Evolutionary conservation across 306 rosid species (phyloP).

Genomic region (Vicia sativa): DNA sequence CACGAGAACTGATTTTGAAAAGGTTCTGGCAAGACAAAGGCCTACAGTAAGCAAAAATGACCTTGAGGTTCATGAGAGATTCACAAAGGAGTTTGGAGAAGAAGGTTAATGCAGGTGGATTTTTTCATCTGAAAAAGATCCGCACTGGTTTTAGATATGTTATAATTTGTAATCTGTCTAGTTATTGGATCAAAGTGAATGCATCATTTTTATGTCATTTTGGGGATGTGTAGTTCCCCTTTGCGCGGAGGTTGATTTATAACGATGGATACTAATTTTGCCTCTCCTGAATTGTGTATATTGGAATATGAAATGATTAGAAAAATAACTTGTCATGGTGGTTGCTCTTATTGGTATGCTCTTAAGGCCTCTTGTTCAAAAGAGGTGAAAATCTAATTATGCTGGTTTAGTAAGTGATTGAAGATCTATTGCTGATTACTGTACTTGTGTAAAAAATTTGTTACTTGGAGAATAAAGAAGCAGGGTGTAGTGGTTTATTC

Average conservation of each 20-base stretch:
- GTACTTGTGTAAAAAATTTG: no score
- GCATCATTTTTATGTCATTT: conserved; percentile 41
- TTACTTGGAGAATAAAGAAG: no score
- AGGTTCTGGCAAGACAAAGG: conserved; percentile 93
- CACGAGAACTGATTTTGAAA: conserved; percentile 80
- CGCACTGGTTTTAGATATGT: conserved; percentile 38
- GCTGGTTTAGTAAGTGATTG: no score
- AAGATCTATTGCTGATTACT: no score
- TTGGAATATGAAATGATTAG: conserved; percentile 39
- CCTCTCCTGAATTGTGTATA: conserved; percentile 60
- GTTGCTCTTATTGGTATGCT: conserved; percentile 26
- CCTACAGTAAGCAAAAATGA: conserved; percentile 97
- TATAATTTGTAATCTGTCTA: conserved; percentile 49
- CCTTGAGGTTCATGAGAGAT: conserved; percentile 90
- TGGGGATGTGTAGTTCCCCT: conserved; percentile 45
- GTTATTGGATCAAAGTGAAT: conserved; percentile 51
- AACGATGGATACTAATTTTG: conserved; percentile 45
- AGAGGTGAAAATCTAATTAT: no score
- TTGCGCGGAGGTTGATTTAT: conserved; percentile 54
- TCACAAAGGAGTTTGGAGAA: conserved; percentile 96
- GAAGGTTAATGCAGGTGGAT: conserved; percentile 75
- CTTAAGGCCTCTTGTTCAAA: background rate
- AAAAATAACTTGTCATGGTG: conserved; percentile 36
- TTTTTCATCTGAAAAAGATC: conserved; percentile 44
- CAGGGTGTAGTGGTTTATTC: no score